A percentile compares a stretch with the other conserved stretches of the same genome.
These are phyloP conservation scores for Aspergillus sparsus DNA, from an alignment of 495 filamentous ascomycete species.

Conservation along the genomic window DNA sequence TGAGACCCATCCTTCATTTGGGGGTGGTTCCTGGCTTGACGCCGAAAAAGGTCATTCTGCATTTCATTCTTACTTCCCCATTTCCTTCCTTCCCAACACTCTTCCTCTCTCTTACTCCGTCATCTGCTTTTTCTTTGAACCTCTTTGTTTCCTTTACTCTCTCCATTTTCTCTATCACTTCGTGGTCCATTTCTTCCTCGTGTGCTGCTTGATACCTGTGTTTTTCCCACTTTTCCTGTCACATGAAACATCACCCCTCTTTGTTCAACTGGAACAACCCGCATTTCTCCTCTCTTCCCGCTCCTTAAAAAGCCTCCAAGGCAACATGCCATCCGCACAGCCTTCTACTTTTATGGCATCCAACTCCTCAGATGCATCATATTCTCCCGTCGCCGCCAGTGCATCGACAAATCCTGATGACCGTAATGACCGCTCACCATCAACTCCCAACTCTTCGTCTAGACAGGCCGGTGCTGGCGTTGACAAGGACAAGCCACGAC, in stretches of 20 bases:
- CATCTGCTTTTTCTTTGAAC: not conserved
- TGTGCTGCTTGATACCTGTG: not conserved
- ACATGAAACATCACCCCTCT: conserved; percentile 17
- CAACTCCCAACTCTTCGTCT: conserved; percentile 60
- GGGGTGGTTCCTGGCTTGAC: conserved; percentile 5
- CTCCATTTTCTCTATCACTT: not conserved
- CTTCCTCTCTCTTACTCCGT: not conserved
- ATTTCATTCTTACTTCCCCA: not conserved
- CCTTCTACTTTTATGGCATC: conserved; percentile 25
- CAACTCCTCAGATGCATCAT: conserved; percentile 30
- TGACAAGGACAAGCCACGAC: conserved; percentile 66
- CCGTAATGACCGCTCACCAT: conserved; percentile 41
- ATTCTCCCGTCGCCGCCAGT: conserved; percentile 25
- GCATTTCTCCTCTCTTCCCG: conserved; percentile 4
- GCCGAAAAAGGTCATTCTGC: not conserved
- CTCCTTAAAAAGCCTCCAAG: conserved; percentile 5
- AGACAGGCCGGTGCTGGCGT: conserved; percentile 46
- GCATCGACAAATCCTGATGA: conserved; percentile 33
- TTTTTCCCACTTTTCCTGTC: conserved; percentile 5
- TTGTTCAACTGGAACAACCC: not conserved
- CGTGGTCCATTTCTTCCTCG: not conserved
- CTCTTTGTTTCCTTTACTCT: not conserved
- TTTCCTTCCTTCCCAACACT: not conserved
- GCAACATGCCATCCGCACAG: conserved; percentile 30
- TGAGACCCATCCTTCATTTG: conserved; percentile 3